Base-by-base conservation (phyloP, 192 early-diverging fungal species). In the Geranomyces michiganensis region DNA sequence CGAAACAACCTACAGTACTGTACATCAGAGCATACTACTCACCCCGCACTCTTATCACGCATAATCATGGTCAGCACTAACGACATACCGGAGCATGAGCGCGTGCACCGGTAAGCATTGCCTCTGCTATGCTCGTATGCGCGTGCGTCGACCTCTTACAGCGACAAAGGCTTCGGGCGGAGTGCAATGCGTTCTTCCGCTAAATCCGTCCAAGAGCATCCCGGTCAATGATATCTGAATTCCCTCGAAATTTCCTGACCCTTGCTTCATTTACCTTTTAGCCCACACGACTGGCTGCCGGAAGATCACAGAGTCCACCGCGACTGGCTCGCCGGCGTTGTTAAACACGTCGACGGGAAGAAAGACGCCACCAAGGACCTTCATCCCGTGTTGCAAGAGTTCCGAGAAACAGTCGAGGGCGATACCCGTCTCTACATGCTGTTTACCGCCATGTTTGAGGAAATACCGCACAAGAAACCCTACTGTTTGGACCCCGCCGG, bases 371-470 rank as follows among this genome's bases (percentile, higher is more conserved):
- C 36, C 3, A 60, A 60, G 41, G 58, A 4, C 9, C 31, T 62
- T 43, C 58, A 47, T 36, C 68, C 68, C 21, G 68, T 70, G 27
- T 8, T 70, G 29, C 31, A 62, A 43, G 68, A 70, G 26, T 62
- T 70, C 68, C 19, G 62, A 48, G 7, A 59, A 7, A 60, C 63
- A 26, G 41, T 62, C 59, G 68, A 70, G 15, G 43, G 33, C 41
- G 26, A 59, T 58, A 59, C 68, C 22, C 56, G 68, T 10, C 24
- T 70, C 12, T 70, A 70, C 68, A 19, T 70, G 32, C 59, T 62
- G 8, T 62, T 70, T 41, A 70, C 17, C 36, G 59, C 32, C 58
- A 70, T 70, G 68, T 70, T 70, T 58, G 68, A 59, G 14, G 68
- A 70, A 33, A 45, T 70, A 0, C 68, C 68, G 33, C 14, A 46